Evolutionary conservation across 345 rosid species (phyloP), one percentile per base, ranked within the genome.

Genomic region (Brassica incana): DNA sequence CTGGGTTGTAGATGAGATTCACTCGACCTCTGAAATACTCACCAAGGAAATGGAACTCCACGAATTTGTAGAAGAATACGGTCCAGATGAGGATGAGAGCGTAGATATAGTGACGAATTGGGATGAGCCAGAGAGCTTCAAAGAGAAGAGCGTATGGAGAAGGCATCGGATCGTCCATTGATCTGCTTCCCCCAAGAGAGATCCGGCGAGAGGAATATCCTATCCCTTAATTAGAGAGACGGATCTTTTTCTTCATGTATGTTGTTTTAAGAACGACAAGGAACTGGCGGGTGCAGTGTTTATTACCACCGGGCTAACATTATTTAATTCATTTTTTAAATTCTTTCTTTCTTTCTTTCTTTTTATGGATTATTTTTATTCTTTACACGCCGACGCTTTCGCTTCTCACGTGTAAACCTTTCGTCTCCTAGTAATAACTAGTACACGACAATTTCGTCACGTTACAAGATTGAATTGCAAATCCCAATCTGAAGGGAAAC

Each of bases 1-100:
- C 83, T 5, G 85, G 84, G 69, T 78, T 75, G 82, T 65, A 88
- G 8, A 84, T 84, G 69, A 94, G 76, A 33, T 48, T 18, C n/a
- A 89, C 80, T 3, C 84, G 81, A 61, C 77, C 74, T 67, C 87
- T 88, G 25, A 90, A 82, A 59, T 84, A 84, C 3, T 90, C 98
- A 4, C 81, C 84, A n/a, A 92, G 29, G 87, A 92, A 86, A 80
- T 94, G 97, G 45, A 87, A 80, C 72, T 87, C 96, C 69, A 92
- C 38, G 85, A 89, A 89, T 59, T 86, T 78, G 91, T 92, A 94
- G 63, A 92, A 77, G 64, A 88, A 82, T 38, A 69, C 29, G 48
- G 67, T 6, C n/a, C 45, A 85, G 48, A 73, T 0, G 20, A 83
- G 0, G 65, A 61, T 14, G 67, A 88, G 76, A 18, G 79, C 82